Evolutionary conservation across 176 grass and related monocot species (phyloP).

Genomic region (Alopecurus myosuroides): DNA sequence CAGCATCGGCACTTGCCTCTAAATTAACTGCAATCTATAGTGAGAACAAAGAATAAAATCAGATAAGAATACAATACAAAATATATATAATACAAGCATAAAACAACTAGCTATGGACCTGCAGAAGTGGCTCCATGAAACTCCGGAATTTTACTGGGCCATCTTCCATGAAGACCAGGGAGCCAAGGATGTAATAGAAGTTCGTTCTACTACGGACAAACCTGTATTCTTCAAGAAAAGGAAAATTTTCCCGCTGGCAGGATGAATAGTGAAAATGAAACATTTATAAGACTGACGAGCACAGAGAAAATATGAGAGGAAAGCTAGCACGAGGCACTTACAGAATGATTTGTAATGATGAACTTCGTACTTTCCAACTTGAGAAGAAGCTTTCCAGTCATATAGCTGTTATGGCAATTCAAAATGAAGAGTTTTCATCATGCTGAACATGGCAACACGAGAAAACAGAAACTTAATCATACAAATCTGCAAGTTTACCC

Average conservation of each 20-base stretch:
- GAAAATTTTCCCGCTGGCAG: conserved; percentile 78
- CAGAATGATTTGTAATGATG: conserved; percentile 91
- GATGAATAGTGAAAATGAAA: conserved; percentile 16
- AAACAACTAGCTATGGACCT: conserved; percentile 43
- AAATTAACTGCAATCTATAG: conserved; percentile 70
- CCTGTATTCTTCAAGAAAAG: conserved; percentile 87
- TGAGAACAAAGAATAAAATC: conserved; percentile 14
- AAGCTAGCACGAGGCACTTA: conserved; percentile 31
- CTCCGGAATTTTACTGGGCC: conserved; percentile 86
- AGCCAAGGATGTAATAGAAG: conserved; percentile 93
- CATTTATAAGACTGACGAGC: background rate
- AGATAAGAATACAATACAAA: background rate
- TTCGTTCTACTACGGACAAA: conserved; percentile 93
- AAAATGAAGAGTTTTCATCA: conserved; percentile 27
- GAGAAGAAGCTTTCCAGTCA: conserved; percentile 97
- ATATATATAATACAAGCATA: background rate
- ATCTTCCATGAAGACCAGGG: conserved; percentile 97
- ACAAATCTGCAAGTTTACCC: conserved; percentile 52
- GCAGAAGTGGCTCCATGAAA: conserved; percentile 96
- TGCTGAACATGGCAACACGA: background rate
- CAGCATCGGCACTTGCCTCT: conserved; percentile 76
- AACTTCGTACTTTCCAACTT: conserved; percentile 95
- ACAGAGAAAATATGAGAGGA: background rate
- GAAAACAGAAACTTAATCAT: background rate
- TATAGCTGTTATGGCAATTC: conserved; percentile 66